A percentile compares a stretch with the other conserved stretches of the same genome.
phyloP scores from a whole-genome alignment of 345 rosid species.

The Boechera retrofracta region DNA sequence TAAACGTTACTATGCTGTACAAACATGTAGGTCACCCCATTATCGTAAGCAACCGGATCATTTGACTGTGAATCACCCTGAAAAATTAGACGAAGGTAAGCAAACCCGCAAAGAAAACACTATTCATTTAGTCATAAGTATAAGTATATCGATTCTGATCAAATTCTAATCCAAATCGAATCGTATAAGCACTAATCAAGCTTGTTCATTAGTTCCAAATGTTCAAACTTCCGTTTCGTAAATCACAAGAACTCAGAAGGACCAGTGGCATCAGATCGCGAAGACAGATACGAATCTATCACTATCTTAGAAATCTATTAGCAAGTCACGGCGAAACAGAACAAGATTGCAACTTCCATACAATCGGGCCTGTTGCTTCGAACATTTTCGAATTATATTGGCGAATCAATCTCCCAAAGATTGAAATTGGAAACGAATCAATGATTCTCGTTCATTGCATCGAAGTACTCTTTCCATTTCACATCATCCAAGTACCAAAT shows the following conservation, averaged over 20 bases:
- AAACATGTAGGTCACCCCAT: conserved; percentile 93
- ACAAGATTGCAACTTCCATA: too few species aligned
- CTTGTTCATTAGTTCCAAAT: conserved; percentile 17
- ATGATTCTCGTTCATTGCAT: not conserved
- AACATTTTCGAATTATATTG: too few species aligned
- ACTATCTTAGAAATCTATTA: not conserved
- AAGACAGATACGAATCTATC: conserved; percentile 1
- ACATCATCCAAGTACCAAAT: conserved; percentile 6
- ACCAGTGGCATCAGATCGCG: not conserved
- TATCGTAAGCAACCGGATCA: conserved; percentile 96
- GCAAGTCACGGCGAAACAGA: too few species aligned
- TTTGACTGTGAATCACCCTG: conserved; percentile 98
- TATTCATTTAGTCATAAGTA: not conserved
- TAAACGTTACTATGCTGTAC: conserved; percentile 93
- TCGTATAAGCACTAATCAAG: conserved; percentile 5
- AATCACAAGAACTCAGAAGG: conserved; percentile 17
- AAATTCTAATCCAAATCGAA: conserved; percentile 13
- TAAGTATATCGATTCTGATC: not conserved
- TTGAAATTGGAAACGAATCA: not conserved
- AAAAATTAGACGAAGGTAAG: conserved; percentile 16
- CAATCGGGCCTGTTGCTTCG: too few species aligned
- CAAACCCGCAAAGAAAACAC: conserved; percentile 14
- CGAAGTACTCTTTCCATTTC: not conserved
- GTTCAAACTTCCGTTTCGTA: not conserved
- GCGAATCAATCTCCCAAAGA: conserved; percentile 11